Conservation (phyloP, 1,284 basidiomycete genomes). For the Apiotrichum siamense region DNA sequence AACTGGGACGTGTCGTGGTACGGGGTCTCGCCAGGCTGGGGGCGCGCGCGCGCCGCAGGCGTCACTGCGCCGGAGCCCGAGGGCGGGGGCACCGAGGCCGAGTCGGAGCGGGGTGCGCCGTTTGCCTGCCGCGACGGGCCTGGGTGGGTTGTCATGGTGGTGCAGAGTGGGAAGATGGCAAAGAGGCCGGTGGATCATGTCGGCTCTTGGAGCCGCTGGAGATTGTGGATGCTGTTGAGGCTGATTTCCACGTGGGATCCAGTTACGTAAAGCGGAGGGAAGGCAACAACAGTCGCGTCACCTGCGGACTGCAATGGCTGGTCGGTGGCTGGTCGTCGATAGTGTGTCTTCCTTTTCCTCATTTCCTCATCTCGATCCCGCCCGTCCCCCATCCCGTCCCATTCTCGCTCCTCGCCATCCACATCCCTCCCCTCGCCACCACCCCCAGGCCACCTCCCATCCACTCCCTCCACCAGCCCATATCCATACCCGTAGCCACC, state of each 20-base stretch:
- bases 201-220: too few species aligned
- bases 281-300: too few species aligned
- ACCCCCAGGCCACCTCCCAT: neutral
- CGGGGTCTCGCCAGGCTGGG: constrained; percentile 41
- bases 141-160: neutral
- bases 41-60: neutral
- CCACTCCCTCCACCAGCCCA: neutral
- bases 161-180: neutral
- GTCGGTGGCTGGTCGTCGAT: neutral
- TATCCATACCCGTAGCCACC: neutral
- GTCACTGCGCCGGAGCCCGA: neutral
- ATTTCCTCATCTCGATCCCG: neutral
- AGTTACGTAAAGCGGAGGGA: too few species aligned
- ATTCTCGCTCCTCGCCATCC: neutral
- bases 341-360: neutral
- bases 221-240: too few species aligned
- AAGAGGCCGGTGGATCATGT: too few species aligned
- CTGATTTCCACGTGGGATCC: too few species aligned
- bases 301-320: too few species aligned
- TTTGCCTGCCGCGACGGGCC: neutral
- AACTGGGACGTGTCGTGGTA: constrained; percentile 83
- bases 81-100: neutral
- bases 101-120: neutral
- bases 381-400: neutral
- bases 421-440: neutral